phyloP scores from a whole-genome alignment of 345 rosid species.

The Moricandia arvensis region DNA sequence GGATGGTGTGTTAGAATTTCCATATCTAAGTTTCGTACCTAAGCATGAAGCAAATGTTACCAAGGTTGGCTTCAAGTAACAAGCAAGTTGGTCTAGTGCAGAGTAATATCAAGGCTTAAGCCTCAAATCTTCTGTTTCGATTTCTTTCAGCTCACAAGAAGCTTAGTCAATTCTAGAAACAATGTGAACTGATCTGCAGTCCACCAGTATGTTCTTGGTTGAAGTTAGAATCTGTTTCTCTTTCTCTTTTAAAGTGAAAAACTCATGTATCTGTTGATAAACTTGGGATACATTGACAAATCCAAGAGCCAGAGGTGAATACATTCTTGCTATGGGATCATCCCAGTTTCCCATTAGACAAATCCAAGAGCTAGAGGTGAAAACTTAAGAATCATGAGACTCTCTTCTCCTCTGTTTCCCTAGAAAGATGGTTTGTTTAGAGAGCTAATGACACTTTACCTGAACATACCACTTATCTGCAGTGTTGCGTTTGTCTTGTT shows the following conservation, averaged over 20 bases:
- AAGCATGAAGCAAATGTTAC: background rate
- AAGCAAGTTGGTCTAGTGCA: background rate
- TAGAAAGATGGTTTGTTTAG: background rate
- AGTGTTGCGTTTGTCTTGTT: constrained; percentile 8
- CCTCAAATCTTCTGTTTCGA: background rate
- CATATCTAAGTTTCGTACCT: background rate
- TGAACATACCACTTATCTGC: background rate
- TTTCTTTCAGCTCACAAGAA: background rate
- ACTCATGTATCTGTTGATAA: background rate
- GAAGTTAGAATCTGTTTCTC: background rate
- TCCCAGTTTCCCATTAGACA: background rate
- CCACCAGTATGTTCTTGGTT: background rate
- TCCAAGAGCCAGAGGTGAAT: background rate
- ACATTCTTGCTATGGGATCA: background rate
- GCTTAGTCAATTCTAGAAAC: background rate
- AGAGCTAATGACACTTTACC: background rate
- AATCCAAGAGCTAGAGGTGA: background rate
- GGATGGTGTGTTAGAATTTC: background rate
- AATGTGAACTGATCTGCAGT: background rate
- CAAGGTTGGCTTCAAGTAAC: background rate
- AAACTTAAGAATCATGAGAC: background rate
- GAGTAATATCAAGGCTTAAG: background rate
- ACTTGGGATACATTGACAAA: background rate
- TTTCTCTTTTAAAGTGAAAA: background rate
- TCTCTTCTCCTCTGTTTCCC: background rate